These are phyloP conservation scores for Penicillium expansum DNA, from an alignment of 2,329 filamentous ascomycete genomes.

Conservation along the genomic window DNA sequence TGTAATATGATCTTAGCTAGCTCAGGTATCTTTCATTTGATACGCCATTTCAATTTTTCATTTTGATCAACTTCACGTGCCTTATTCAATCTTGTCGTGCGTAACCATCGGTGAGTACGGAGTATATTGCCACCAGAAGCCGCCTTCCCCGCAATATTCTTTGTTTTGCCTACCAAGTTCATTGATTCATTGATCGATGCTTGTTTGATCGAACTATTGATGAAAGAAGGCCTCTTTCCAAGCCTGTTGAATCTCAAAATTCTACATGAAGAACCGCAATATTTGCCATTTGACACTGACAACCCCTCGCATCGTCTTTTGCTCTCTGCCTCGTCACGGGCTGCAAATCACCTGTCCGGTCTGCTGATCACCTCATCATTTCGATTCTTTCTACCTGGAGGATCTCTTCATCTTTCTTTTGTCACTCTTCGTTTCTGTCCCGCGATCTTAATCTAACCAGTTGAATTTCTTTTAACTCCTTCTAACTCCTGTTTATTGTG, in stretches of 20 bases:
- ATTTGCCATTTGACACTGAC: background rate
- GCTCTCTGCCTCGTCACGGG: conserved; percentile 17
- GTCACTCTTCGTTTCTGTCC: background rate
- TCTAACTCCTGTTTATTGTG: background rate
- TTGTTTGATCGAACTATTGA: background rate
- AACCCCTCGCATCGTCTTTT: conserved; percentile 8
- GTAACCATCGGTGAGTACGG: background rate
- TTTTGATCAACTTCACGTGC: background rate
- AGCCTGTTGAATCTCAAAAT: background rate
- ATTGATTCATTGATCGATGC: background rate
- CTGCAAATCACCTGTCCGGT: conserved; percentile 26
- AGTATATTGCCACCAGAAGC: conserved; percentile 8
- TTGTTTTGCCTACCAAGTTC: conserved; percentile 4
- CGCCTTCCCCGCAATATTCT: conserved; percentile 9
- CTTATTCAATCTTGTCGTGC: background rate
- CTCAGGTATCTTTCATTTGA: conserved; percentile 19
- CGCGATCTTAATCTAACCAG: no score
- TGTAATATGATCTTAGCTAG: conserved; percentile 13
- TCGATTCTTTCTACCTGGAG: background rate
- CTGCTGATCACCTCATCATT: conserved; percentile 29
- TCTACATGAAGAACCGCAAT: background rate
- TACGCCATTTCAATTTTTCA: conserved; percentile 13
- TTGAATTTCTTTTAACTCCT: background rate
- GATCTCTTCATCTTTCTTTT: background rate
- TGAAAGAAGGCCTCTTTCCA: background rate